Evolutionary conservation across 2,329 filamentous ascomycete species (phyloP).

Genomic region (Elsinoe necatrix): DNA sequence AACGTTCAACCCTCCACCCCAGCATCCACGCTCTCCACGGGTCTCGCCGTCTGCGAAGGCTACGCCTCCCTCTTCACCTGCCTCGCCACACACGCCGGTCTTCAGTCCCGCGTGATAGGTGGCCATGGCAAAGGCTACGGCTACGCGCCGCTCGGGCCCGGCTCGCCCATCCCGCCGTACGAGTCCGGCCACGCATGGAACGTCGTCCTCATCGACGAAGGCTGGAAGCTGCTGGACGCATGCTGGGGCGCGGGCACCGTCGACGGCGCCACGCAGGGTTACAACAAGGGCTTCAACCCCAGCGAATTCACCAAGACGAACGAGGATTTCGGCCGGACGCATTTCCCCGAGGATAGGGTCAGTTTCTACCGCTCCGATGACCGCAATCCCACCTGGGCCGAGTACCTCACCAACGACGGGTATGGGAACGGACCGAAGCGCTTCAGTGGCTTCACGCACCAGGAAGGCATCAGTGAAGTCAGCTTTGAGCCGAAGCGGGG

Average conservation of each 20-base stretch:
- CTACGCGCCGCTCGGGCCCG: conserved; percentile 53
- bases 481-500: conserved; percentile 55
- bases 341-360: conserved; percentile 62
- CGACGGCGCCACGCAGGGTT: conserved; percentile 45
- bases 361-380: conserved; percentile 72
- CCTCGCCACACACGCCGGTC: conserved; percentile 67
- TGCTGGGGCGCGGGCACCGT: conserved; percentile 88
- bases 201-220: conserved; percentile 60
- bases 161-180: conserved; percentile 56
- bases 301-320: conserved; percentile 56
- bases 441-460: conserved; percentile 40
- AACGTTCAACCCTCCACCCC: conserved; percentile 59
- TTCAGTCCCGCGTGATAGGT: conserved; percentile 64
- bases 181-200: conserved; percentile 27
- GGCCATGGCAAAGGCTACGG: conserved; percentile 86
- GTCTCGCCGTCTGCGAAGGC: conserved; percentile 82
- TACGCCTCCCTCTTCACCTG: conserved; percentile 77
- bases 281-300: conserved; percentile 60
- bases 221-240: conserved; percentile 85
- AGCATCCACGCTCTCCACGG: conserved; percentile 63
- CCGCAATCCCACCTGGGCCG: conserved; percentile 59
- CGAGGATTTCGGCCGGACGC: conserved; percentile 68
- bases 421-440: conserved; percentile 34
- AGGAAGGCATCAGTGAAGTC: conserved; percentile 45
- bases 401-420: conserved; percentile 63